These are phyloP conservation scores for Yarrowia deformans DNA, from an alignment of 805 yeast species.

Conservation along the genomic window DNA sequence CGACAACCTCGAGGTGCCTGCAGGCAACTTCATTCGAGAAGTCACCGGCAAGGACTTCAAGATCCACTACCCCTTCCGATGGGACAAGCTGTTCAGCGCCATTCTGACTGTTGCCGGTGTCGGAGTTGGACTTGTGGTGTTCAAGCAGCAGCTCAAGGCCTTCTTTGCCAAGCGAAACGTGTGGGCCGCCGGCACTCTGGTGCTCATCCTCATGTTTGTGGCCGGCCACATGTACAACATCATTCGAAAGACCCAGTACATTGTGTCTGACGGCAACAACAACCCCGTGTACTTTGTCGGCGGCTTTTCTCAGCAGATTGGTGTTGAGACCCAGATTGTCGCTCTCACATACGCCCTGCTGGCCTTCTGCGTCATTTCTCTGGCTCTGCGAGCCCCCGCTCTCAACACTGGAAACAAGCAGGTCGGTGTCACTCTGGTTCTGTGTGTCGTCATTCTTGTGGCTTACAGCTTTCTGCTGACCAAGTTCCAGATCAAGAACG, in stretches of 20 bases:
- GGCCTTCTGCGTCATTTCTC: conserved; percentile 63
- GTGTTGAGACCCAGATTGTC: conserved; percentile 87
- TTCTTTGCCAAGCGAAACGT: conserved; percentile 61
- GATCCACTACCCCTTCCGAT: conserved; percentile 50
- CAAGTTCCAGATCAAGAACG: conserved; percentile 72
- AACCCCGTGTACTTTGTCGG: conserved; percentile 60
- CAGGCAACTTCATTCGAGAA: conserved; percentile 41
- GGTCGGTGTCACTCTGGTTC: conserved; percentile 57
- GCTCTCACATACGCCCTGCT: conserved; percentile 75
- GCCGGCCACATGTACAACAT: conserved; percentile 94
- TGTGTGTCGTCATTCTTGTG: conserved; percentile 58
- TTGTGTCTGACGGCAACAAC: conserved; percentile 55
- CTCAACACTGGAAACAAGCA: conserved; percentile 57
- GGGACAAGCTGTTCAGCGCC: conserved; percentile 41
- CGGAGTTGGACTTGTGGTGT: conserved; percentile 37
- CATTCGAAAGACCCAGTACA: conserved; percentile 72
- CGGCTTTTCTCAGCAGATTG: conserved; percentile 80
- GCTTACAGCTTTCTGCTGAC: conserved; percentile 69
- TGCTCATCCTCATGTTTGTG: conserved; percentile 71
- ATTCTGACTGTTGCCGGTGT: conserved; percentile 40
- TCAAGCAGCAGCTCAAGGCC: conserved; percentile 50
- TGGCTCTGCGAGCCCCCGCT: conserved; percentile 65
- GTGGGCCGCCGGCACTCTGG: conserved; percentile 77
- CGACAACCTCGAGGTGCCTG: conserved; percentile 45
- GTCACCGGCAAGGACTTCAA: conserved; percentile 46